Base-by-base conservation (phyloP, 352 stramenopile genomes). In the Globisporangium yorkense region DNA sequence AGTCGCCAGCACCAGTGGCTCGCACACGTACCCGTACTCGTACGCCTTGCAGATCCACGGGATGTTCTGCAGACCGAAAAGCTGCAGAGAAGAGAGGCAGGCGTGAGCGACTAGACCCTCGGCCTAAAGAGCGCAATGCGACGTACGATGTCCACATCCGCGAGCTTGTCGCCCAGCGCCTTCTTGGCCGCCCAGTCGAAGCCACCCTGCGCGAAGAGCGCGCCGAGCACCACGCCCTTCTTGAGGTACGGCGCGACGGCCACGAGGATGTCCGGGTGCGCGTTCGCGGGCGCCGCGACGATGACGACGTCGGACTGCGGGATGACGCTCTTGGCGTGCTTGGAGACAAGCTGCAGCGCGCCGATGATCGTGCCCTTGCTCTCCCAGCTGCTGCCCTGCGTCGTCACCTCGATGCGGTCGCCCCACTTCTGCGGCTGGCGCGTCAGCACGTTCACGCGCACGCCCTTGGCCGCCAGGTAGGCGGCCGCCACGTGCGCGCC, bases 21-120 rank as follows among this genome's bases (percentile, higher is more conserved):
- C 37, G 24, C 24, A 27, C 24, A 61, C 68, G 48, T 54, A 89
- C 80, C 81, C 80, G 57, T 97, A 97, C 62, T 93, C 74, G 27
- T 78, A 87, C 33, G 84, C 81, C 70, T 96, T 97, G 77, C 89
- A 97, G 68, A 97, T 97, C 89, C 89, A 97, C 49, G 89, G 89
- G 63, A 97, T 97, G 79, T 97, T 97, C 62, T 97, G 89, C 35
- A 97, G 71, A 57, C 89, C 89, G 58, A 97, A 97, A 55, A 97
- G 78, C 78, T 92, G 57, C 49, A 63, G 20, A 35, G 53, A 46
- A 10, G 13, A n/a, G 16, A 16, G 0, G 29, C 18, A 21, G 33
- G 4, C 15, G 49, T 33, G 7, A 50, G 21, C 64, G 47, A 29
- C 24, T 13, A 61, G 45, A 51, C 75, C 62, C 39, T 62, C 44